Evolutionary conservation across 202 grass and related monocot genomes (phyloP).

Genomic region (Schoenoplectus tabernaemontani): DNA sequence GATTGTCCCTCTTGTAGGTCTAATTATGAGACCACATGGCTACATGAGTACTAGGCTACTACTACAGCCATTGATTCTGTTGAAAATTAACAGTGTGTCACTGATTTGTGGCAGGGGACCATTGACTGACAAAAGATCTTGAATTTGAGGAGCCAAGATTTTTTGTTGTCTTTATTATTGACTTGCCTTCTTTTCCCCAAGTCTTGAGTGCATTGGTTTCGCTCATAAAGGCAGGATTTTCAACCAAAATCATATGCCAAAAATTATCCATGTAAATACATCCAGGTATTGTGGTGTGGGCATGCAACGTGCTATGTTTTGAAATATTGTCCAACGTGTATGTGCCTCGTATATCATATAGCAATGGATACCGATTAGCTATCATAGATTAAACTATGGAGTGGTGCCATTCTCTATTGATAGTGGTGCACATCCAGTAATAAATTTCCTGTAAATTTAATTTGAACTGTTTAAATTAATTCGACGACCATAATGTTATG

Average conservation of each 20-base stretch:
- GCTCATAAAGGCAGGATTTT: not conserved
- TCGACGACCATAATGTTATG: too few relatives aligned
- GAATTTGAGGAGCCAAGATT: not conserved
- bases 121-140: slow-evolving; percentile 16
- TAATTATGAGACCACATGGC: not conserved
- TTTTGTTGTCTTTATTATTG: slow-evolving; percentile 12
- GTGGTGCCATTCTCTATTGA: too few relatives aligned
- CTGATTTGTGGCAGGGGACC: not conserved
- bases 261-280: not conserved
- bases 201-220: not conserved
- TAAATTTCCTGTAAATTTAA: too few relatives aligned
- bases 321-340: not conserved
- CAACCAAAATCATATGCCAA: not conserved
- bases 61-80: not conserved
- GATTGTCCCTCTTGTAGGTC: not conserved
- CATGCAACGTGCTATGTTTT: not conserved
- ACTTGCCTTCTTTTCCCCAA: not conserved
- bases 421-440: too few relatives aligned
- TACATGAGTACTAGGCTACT: too few relatives aligned
- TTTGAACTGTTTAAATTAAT: too few relatives aligned
- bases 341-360: not conserved
- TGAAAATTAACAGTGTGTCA: not conserved
- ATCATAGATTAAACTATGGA: too few relatives aligned
- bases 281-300: not conserved
- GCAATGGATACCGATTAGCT: too few relatives aligned